These are phyloP conservation scores for Fraxinus sp. DNA, from an alignment of 305 asterid genomes.

Conservation along the genomic window DNA sequence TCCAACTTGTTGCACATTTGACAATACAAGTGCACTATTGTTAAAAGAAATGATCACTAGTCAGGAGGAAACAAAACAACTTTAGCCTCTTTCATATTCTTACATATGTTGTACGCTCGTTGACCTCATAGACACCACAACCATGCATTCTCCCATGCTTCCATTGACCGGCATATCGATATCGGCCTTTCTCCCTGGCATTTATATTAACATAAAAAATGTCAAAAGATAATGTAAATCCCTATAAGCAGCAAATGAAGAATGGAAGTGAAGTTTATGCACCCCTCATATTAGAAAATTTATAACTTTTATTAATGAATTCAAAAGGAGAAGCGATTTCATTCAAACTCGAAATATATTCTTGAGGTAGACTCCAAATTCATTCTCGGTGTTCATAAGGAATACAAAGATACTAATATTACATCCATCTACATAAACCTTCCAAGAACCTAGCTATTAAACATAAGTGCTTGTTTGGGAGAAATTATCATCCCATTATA, in stretches of 20 bases:
- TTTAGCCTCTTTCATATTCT: constrained; percentile 26
- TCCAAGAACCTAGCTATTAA: neutral
- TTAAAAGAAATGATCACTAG: constrained; percentile 13
- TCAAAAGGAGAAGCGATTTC: neutral
- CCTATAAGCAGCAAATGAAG: neutral
- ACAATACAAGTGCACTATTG: constrained; percentile 1
- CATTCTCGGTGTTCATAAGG: neutral
- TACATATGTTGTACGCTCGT: constrained; percentile 74
- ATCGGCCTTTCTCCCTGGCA: constrained; percentile 91
- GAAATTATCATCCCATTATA: neutral
- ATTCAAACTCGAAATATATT: constrained; percentile 15
- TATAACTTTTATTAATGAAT: neutral
- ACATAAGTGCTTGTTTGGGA: neutral
- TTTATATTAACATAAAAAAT: constrained; percentile 25
- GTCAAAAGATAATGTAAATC: constrained; percentile 9
- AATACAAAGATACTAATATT: neutral
- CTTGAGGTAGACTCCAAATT: neutral
- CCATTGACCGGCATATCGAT: constrained; percentile 96
- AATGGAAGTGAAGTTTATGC: neutral
- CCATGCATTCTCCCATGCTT: constrained; percentile 99
- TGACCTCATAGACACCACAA: constrained; percentile 90
- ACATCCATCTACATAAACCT: neutral
- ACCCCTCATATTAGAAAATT: neutral
- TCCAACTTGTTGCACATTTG: neutral
- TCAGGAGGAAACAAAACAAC: constrained; percentile 13